Conservation (phyloP, 441 rosid species). For the Omphalea diandra region DNA sequence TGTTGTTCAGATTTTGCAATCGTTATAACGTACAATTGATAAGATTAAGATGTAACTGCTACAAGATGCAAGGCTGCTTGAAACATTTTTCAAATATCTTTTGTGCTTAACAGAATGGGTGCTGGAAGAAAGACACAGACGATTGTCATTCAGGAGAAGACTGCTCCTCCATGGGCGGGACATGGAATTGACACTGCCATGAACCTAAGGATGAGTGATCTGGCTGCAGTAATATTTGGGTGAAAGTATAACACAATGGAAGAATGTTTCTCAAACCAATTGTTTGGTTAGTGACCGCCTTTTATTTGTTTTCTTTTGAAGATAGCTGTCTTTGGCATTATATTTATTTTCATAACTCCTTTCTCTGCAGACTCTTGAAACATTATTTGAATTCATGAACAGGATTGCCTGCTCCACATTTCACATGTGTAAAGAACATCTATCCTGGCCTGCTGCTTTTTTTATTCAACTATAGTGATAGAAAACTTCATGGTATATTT, state of each 20-base stretch:
- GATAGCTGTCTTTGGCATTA: background rate
- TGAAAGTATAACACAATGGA: slow-evolving; percentile 49
- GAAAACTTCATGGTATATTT: slow-evolving; percentile 73
- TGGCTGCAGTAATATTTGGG: slow-evolving; percentile 76
- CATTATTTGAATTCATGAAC: slow-evolving; percentile 17
- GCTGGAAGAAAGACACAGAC: slow-evolving; percentile 33
- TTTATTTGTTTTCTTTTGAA: background rate
- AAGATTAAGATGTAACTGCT: too few relatives aligned
- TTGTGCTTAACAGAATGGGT: slow-evolving; percentile 43
- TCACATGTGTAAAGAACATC: slow-evolving; percentile 56
- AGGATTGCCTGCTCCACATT: slow-evolving; percentile 67
- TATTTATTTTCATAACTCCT: background rate
- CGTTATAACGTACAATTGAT: too few relatives aligned
- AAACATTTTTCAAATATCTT: background rate
- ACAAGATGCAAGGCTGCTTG: background rate
- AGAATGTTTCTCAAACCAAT: slow-evolving; percentile 58
- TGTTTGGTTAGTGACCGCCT: slow-evolving; percentile 55
- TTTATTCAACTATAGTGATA: slow-evolving; percentile 78
- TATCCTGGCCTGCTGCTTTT: slow-evolving; percentile 60
- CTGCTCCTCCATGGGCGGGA: slow-evolving; percentile 7
- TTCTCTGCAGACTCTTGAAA: background rate
- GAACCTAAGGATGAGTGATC: slow-evolving; percentile 46
- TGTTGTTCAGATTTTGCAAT: background rate
- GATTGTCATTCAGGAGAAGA: slow-evolving; percentile 6
- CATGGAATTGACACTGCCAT: slow-evolving; percentile 30